Base-by-base conservation (phyloP, 139 green algal species). In the Limnomonas spitsbergensis region DNA sequence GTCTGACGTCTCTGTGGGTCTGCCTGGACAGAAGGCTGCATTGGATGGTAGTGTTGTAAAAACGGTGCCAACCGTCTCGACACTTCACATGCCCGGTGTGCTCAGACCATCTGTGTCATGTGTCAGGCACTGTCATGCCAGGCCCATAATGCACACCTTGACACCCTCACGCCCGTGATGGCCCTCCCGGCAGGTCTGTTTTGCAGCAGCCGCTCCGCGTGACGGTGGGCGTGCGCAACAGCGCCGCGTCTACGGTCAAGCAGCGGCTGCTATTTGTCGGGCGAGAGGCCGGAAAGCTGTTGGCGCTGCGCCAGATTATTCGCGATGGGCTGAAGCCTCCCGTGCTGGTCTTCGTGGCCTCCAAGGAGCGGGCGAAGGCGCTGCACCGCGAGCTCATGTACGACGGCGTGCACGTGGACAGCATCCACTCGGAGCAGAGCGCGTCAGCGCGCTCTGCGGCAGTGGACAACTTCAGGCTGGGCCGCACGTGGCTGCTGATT, bases 181-280 rank as follows among this genome's bases (percentile, higher is more conserved):
- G n/a, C n/a, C n/a, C n/a, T n/a, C 52, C 37, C 38, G 32, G 40
- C 72, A 68, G 78, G 69, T 74, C 71, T 52, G 86, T 98, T 40
- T 87, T 98, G 79, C 76, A 87, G 2, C 81, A 93, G 37, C 96
- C 96, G 0, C 82, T 99, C 47, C 89, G 94, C 40, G 82, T 99
- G 27, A 94, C 92, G 32, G 90, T 97, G 24, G 93, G 93, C 14
- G 78, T 93, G 54, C 81, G 88, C 40, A 93, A 93, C 85, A 88
- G 80, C 0, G 89, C 94, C 0, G 86, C 82, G 0, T 34, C 83
- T 4, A 85, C 80, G 0, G 94, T 99, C 36, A 39, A 82, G 66
- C 96, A 99, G 89, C 81, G 84, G 40, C 88, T 99, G 78, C 40
- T 95, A 56, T 99, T 97, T 77, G 95, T 97, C 72, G 96, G 96